Evolutionary conservation across 2,329 filamentous ascomycete species (phyloP), one percentile per base, ranked within the genome.

Genomic region (Neopestalotiopsis sp.): DNA sequence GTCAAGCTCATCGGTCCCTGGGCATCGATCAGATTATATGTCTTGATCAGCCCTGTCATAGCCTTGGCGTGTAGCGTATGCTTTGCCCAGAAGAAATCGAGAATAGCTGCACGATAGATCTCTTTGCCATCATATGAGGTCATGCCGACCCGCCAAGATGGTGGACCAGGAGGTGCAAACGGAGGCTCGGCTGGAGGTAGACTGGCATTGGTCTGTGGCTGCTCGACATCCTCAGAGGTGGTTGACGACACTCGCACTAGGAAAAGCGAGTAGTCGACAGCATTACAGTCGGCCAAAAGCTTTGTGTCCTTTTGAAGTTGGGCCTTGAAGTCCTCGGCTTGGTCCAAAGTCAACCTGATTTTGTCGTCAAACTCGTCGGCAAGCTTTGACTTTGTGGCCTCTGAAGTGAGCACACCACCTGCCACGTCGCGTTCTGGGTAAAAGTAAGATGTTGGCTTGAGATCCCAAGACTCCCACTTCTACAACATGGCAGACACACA

Each of bases 81-180:
- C 78, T 91, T 92, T 0, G 91, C 88, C 92, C 92, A 94, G 82
- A 94, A 93, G 80, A 94, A 94, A 78, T 94, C 92, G 42, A 94
- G 82, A 14, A 94, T 79, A 0, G 90, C 86, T 3, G 87, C 90
- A 2, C 91, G 86, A 74, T 93, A 94, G 13, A 90, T 81, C 83
- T 90, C 91, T 72, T 88, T 88, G 0, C 88, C 88, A 73, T 93
- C 89, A 0, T 84, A 81, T 10, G 90, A 91, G 0, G 79, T 72
- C 0, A 93, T 74, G 0, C 92, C 92, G 0, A 82, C 85, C 12
- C 91, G 83, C 91, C 91, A 94, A 5, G 80, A 80, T 83, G 80
- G 78, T 3, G 79, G 78, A 0, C 69, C 61, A 0, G 79, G 78
- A 1, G 79, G 78, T 2, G 77, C 70, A 17, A 80, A 78, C 0